Conservation (phyloP, 208 protist genomes). For the Phytomonas sp. region DNA sequence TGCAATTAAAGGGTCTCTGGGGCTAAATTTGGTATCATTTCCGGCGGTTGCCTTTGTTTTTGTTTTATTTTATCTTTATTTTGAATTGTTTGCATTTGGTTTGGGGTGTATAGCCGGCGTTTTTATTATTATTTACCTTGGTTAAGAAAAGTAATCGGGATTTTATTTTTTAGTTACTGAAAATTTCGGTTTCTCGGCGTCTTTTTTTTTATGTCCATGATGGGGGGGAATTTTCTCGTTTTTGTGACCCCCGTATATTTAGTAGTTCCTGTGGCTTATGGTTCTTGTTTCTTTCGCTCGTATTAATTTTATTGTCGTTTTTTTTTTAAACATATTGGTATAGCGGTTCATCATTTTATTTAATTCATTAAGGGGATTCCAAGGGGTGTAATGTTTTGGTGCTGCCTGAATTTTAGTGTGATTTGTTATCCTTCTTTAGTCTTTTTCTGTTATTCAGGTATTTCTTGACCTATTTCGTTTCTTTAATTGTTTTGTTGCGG, state of each 20-base stretch:
- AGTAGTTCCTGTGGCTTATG: conserved; percentile 4
- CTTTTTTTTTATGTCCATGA: conserved; percentile 5
- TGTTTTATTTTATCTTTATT: conserved; percentile 7
- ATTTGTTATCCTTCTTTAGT: conserved; percentile 6
- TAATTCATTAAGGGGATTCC: conserved; percentile 1
- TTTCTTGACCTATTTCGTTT: neutral
- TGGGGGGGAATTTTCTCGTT: neutral
- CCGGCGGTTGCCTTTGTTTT: too few species aligned
- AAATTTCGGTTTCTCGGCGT: conserved; percentile 4
- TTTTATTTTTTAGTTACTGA: conserved; percentile 8
- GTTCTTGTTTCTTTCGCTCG: conserved; percentile 1
- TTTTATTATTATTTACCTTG: conserved; percentile 6
- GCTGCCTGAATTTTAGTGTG: conserved; percentile 1
- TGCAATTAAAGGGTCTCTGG: too few species aligned
- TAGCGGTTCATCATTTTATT: neutral
- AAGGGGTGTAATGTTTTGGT: neutral
- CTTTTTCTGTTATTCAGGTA: conserved; percentile 3
- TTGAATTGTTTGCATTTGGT: neutral
- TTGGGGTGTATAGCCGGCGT: neutral
- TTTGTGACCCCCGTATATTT: neutral
- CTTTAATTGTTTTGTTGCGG: conserved; percentile 1
- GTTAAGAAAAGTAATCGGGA: conserved; percentile 4
- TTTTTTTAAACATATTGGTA: neutral
- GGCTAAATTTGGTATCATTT: too few species aligned
- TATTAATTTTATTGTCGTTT: conserved; percentile 8